These are phyloP conservation scores for Barnettozyma populi DNA, from an alignment of 805 yeast species.

Conservation along the genomic window DNA sequence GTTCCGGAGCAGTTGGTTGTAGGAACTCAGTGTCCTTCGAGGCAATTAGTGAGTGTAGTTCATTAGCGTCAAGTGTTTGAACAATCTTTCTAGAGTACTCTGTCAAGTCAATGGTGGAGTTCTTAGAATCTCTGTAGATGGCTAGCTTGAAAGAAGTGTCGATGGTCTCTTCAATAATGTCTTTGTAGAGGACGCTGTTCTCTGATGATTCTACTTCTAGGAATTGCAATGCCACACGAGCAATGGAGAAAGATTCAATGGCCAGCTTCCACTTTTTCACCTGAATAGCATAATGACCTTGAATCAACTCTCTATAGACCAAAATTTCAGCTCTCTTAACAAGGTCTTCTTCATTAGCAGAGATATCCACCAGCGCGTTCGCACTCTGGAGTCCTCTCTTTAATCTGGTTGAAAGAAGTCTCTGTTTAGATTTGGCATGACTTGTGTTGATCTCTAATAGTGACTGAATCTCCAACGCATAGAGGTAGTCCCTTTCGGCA, in stretches of 20 bases:
- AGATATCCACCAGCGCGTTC: slow-evolving; percentile 35
- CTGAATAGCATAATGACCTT: slow-evolving; percentile 46
- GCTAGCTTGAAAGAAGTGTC: slow-evolving; percentile 65
- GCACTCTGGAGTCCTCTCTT: slow-evolving; percentile 52
- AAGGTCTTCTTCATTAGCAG: slow-evolving; percentile 34
- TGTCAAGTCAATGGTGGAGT: slow-evolving; percentile 41
- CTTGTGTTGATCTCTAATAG: slow-evolving; percentile 47
- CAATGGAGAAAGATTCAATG: slow-evolving; percentile 47
- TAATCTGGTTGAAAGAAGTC: slow-evolving; percentile 57
- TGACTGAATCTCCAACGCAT: slow-evolving; percentile 57
- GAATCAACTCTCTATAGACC: slow-evolving; percentile 42
- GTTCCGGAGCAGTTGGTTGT: slow-evolving; percentile 20
- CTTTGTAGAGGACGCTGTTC: slow-evolving; percentile 38
- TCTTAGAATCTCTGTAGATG: slow-evolving; percentile 34
- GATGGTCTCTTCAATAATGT: slow-evolving; percentile 49
- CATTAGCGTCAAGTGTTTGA: slow-evolving; percentile 23
- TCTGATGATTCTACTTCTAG: slow-evolving; percentile 31
- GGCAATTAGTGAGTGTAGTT: slow-evolving; percentile 36
- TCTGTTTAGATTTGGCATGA: slow-evolving; percentile 30
- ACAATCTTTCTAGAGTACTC: slow-evolving; percentile 42
- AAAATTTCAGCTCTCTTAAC: slow-evolving; percentile 31
- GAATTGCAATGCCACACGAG: slow-evolving; percentile 56
- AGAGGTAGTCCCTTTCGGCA: slow-evolving; percentile 75
- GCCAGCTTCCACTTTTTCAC: slow-evolving; percentile 54
- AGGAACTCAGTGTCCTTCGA: slow-evolving; percentile 24